Evolutionary conservation across 2,329 filamentous ascomycete species (phyloP), one percentile per base, ranked within the genome.

Genomic region (Hirsutella rhossiliensis): DNA sequence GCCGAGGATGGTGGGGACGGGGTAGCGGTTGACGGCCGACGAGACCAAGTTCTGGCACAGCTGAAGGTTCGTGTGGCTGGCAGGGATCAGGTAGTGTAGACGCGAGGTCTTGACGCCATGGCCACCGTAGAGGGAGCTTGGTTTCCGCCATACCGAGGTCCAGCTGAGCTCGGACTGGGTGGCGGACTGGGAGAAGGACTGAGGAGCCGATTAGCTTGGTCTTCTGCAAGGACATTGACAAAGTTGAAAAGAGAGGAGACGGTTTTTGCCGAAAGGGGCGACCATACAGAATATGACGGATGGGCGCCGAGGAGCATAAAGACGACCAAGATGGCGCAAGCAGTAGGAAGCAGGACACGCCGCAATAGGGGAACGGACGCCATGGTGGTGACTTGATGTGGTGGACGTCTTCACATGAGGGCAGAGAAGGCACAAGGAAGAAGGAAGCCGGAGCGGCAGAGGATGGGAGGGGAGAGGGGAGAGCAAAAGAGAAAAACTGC

Each of bases 11-110:
- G 54, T 52, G 6, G 65, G 63, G 5, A 58, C 56, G 1, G 65
- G 64, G 43, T 62, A 67, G 27, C 62, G 55, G 47, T 60, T 66
- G 23, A 54, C 60, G 2, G 56, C 56, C 17, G 62, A 58, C 3
- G 65, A 68, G 2, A 60, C 55, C 11, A 68, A 46, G 43, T 63
- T 59, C 50, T 60, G 62, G 51, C 66, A 69, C 37, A 67, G 51
- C 17, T 59, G 54, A 7, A 60, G 47, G 42, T 63, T 67, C n/a
- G 58, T 43, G 2, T 48, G 44, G 47, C 61, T 65, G 36, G 63
- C 64, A 11, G 64, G 62, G 13, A 67, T 53, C 19, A 67, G 45
- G 42, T 62, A 65, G 46, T 67, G 64, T 27, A 67, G 54, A 40
- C 51, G 50, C 13, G 62, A 62, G 5, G 51, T 58, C 43, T 48